phyloP scores from a whole-genome alignment of 1,139 yeast species.

The Blastobotrys capitulatus region DNA sequence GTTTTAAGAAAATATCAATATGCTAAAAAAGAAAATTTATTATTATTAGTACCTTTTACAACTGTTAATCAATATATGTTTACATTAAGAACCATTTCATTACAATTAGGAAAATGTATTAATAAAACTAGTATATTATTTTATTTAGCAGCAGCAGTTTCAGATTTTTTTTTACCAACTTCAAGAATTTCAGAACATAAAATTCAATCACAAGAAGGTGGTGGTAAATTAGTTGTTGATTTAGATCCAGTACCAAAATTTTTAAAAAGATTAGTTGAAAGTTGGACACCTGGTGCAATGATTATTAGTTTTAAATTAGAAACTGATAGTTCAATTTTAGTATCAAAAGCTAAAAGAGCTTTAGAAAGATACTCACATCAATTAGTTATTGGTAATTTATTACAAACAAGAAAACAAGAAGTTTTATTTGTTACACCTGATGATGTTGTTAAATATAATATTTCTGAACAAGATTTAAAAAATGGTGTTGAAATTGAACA shows the following conservation, averaged over 20 bases:
- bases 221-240: conserved; percentile 71
- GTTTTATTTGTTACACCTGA: conserved; percentile 76
- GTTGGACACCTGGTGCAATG: conserved; percentile 96
- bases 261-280: conserved; percentile 76
- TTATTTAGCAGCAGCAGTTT: conserved; percentile 95
- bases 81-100: conserved; percentile 67
- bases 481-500: conserved; percentile 60
- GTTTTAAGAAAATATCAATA: conserved; percentile 61
- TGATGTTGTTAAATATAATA: conserved; percentile 44
- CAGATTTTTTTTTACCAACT: conserved; percentile 89
- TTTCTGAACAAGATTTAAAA: conserved; percentile 41
- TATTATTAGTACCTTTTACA: conserved; percentile 79
- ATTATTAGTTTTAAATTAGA: conserved; percentile 92
- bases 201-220: conserved; percentile 71
- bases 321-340: conserved; percentile 68
- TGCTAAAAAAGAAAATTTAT: conserved; percentile 53
- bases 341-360: conserved; percentile 73
- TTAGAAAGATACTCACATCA: conserved; percentile 84
- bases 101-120: conserved; percentile 40
- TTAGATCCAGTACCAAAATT: conserved; percentile 96
- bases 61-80: conserved; percentile 92
- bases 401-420: conserved; percentile 82
- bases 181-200: conserved; percentile 87
- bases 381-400: conserved; percentile 86
- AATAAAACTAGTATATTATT: conserved; percentile 43